Base-by-base conservation (phyloP, 1,284 basidiomycete species). In the Papiliotrema flavescens region DNA sequence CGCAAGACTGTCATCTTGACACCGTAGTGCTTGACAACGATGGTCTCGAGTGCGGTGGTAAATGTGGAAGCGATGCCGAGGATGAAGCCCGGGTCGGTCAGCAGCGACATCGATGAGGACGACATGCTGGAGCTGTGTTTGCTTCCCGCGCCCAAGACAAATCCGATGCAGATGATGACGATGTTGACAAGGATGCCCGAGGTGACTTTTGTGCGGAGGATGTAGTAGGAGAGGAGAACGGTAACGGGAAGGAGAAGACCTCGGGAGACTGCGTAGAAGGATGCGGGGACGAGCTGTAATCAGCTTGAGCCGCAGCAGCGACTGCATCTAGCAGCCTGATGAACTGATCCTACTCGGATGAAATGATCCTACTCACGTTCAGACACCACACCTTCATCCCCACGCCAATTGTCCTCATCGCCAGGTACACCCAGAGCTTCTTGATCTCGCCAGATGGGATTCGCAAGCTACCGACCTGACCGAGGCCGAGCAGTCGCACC, bases 301-400 rank as follows among this genome's bases (percentile, higher is more conserved):
- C 6, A 47, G 45, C n/a, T 7, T 17, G 15, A 17, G 15, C 39
- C 5, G 20, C 39, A 40, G 39, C 39, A 20, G 11, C 35, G 35
- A 36, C n/a, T n/a, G n/a, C n/a, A n/a, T n/a, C n/a, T n/a, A n/a
- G n/a, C n/a, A n/a, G n/a, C n/a, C n/a, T n/a, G n/a, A n/a, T n/a
- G n/a, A n/a, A n/a, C n/a, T n/a, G n/a, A n/a, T n/a, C n/a, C n/a
- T n/a, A n/a, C n/a, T n/a, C n/a, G n/a, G n/a, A n/a, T n/a, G n/a
- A n/a, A n/a, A n/a, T n/a, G 28, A 32, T 32, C 28, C 28, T 32
- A 35, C 45, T 47, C 28, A 47, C 45, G 28, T 47, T 47, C 28
- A 47, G 32, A 34, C 45, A 47, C 45, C 45, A 47, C 26, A 47
- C 45, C 28, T 47, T 47, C 45, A 47, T 47, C 13, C 45, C 45